A percentile compares a stretch with the other conserved stretches of the same genome.
phyloP scores from a whole-genome alignment of 495 filamentous ascomycete genomes.

The Aspergillus heteromorphus region DNA sequence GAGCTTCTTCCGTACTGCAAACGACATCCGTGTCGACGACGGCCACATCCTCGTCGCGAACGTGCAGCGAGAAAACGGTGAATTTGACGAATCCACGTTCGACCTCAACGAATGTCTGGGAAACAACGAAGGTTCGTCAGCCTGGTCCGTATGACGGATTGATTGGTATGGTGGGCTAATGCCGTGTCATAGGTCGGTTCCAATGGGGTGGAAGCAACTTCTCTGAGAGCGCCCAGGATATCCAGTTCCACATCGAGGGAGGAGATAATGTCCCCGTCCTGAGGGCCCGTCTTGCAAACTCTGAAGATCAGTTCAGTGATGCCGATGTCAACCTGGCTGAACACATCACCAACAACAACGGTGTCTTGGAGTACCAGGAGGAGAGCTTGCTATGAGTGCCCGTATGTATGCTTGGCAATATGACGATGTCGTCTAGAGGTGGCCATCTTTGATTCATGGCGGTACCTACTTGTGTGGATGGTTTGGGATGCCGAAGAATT shows the following conservation, averaged over 20 bases:
- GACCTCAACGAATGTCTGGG: conserved; percentile 39
- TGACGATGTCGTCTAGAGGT: neutral
- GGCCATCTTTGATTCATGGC: no score
- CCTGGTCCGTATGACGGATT: neutral
- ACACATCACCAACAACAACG: conserved; percentile 36
- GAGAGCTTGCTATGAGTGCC: neutral
- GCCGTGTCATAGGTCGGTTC: conserved; percentile 30
- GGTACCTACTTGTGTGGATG: neutral
- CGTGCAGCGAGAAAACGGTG: conserved; percentile 23
- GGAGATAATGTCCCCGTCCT: conserved; percentile 33
- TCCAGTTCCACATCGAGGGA: conserved; percentile 38
- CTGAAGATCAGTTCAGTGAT: conserved; percentile 17
- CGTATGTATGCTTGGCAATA: no score
- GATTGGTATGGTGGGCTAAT: neutral
- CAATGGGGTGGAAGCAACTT: conserved; percentile 42
- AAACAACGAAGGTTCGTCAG: conserved; percentile 39
- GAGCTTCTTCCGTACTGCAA: conserved; percentile 41
- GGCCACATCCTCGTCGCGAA: conserved; percentile 35
- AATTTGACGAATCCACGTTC: conserved; percentile 27
- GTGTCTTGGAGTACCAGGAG: conserved; percentile 24
- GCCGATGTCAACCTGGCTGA: conserved; percentile 41
- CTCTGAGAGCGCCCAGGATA: conserved; percentile 28
- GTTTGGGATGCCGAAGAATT: neutral
- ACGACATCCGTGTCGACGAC: conserved; percentile 35
- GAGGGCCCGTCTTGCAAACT: conserved; percentile 24